phyloP scores from a whole-genome alignment of 441 rosid species.

The Sinapis alba region DNA sequence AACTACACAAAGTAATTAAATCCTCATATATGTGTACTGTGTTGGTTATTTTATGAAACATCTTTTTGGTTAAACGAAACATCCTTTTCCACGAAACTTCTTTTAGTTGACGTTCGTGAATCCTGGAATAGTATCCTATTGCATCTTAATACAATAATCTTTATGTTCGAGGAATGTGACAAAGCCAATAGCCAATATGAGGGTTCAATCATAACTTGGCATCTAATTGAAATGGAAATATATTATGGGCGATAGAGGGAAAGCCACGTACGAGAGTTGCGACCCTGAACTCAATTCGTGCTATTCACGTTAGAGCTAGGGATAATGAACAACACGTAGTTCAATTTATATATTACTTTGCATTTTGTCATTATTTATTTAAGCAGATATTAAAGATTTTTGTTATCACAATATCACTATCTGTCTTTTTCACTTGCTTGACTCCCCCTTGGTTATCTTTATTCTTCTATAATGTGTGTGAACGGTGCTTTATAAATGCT shows the following conservation, averaged over 20 bases:
- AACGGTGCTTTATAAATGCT: slow-evolving; percentile 18
- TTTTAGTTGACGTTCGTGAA: slow-evolving; percentile 16
- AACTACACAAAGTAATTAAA: neutral
- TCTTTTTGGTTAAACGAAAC: neutral
- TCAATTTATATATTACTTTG: neutral
- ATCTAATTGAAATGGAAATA: neutral
- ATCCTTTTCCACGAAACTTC: slow-evolving; percentile 4
- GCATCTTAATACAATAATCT: neutral
- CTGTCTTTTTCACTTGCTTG: slow-evolving; percentile 33
- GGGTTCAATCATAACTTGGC: neutral
- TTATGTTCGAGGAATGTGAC: slow-evolving; percentile 21
- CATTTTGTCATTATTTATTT: neutral
- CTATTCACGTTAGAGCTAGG: slow-evolving; percentile 28
- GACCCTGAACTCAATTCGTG: slow-evolving; percentile 22
- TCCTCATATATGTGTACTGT: neutral
- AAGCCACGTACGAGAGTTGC: slow-evolving; percentile 22
- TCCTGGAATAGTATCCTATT: neutral
- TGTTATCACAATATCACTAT: slow-evolving; percentile 4
- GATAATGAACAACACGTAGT: slow-evolving; percentile 35
- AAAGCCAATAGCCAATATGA: slow-evolving; percentile 9
- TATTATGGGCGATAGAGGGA: neutral
- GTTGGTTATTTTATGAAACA: neutral
- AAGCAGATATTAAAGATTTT: neutral
- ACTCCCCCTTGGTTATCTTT: neutral
- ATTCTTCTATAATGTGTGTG: neutral